phyloP scores from a whole-genome alignment of 1,284 basidiomycete genomes.

The Tilletia caries region DNA sequence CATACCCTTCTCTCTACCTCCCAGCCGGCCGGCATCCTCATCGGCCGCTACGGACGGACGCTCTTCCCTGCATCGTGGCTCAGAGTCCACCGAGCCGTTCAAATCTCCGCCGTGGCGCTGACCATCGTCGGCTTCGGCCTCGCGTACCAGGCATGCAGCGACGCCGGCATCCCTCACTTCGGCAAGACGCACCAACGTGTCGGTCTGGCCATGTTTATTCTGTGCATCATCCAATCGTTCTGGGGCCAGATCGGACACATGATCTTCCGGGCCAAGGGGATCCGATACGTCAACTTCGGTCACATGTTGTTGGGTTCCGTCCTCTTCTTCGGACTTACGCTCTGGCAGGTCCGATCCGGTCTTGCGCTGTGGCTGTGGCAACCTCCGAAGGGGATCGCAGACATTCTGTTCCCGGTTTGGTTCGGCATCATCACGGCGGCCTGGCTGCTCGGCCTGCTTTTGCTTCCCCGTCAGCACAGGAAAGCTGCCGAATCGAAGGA shows the following conservation, averaged over 20 bases:
- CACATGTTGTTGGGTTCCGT: constrained; percentile 35
- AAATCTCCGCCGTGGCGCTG: constrained; percentile 59
- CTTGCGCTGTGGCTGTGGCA: constrained; percentile 36
- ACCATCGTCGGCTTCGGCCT: constrained; percentile 62
- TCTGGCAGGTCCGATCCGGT: constrained; percentile 33
- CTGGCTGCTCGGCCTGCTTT: not conserved
- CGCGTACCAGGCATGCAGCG: constrained; percentile 55
- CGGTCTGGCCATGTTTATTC: constrained; percentile 63
- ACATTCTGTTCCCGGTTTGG: constrained; percentile 23
- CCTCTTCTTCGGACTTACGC: constrained; percentile 21
- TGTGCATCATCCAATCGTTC: constrained; percentile 63
- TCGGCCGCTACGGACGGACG: constrained; percentile 64
- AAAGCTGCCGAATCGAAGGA: not conserved
- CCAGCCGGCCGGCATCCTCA: constrained; percentile 61
- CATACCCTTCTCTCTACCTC: no score
- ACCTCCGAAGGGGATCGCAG: constrained; percentile 18
- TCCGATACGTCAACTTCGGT: constrained; percentile 19
- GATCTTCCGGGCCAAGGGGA: constrained; percentile 35
- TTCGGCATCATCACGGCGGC: not conserved
- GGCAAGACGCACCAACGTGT: constrained; percentile 56
- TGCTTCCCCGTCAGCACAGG: not conserved
- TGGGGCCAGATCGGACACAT: constrained; percentile 66
- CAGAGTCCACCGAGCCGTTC: constrained; percentile 60
- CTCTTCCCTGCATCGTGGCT: constrained; percentile 62
- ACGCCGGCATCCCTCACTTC: constrained; percentile 21